Conservation (phyloP, 2,329 filamentous ascomycete species). For the Aureobasidium sp. region DNA sequence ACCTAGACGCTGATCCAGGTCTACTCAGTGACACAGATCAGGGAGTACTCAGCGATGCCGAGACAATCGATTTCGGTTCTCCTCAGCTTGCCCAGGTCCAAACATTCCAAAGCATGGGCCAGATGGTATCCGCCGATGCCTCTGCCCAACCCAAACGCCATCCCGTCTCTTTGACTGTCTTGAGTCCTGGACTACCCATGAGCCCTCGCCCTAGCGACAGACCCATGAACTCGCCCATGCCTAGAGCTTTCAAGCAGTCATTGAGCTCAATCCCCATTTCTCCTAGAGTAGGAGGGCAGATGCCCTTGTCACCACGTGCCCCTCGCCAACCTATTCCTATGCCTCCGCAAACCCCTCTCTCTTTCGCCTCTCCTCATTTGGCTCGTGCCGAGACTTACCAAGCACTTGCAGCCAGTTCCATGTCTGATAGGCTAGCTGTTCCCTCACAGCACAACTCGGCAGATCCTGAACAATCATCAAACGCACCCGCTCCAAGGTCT, state of each 20-base stretch:
- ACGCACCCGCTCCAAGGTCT: conserved; percentile 9
- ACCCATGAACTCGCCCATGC: conserved; percentile 51
- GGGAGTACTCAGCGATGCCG: not conserved
- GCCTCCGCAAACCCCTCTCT: conserved; percentile 59
- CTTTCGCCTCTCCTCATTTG: conserved; percentile 46
- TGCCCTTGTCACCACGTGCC: conserved; percentile 62
- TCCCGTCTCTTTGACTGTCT: conserved; percentile 18
- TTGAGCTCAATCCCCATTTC: conserved; percentile 61
- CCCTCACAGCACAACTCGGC: not conserved
- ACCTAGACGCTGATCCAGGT: not conserved
- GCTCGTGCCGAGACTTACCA: conserved; percentile 30
- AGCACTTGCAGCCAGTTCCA: conserved; percentile 16
- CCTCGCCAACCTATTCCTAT: conserved; percentile 66
- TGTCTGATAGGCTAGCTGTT: conserved; percentile 19
- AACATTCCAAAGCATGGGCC: conserved; percentile 15
- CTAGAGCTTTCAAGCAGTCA: conserved; percentile 47
- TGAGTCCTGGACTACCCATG: conserved; percentile 56
- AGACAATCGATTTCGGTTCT: conserved; percentile 12
- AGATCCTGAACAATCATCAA: not conserved
- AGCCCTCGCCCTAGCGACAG: conserved; percentile 54
- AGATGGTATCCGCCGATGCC: conserved; percentile 7
- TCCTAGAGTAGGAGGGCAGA: conserved; percentile 41
- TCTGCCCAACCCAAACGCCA: conserved; percentile 5
- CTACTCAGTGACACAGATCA: conserved; percentile 6
- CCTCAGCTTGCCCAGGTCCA: conserved; percentile 15